Evolutionary conservation across 305 asterid species (phyloP), one percentile per base, ranked within the genome.

Genomic region (Euphrasia arctica): DNA sequence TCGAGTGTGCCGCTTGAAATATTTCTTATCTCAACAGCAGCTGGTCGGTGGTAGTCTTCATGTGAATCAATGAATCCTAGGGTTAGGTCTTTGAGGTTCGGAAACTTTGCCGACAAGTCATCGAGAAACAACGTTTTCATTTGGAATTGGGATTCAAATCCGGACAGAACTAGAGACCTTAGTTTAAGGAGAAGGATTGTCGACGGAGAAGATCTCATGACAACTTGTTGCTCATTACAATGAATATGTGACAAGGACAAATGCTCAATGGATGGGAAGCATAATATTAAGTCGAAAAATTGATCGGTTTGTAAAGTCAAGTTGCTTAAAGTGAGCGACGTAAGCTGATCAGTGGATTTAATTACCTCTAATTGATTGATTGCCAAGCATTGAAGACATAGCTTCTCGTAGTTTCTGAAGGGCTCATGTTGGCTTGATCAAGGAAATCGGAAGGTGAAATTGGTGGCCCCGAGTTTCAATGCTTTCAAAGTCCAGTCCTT

Each of bases 71-170:
- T 9, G 6, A 43, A n/a, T 47, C 0, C 2, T 6, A 73, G 5
- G 4, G 51, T 47, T 61, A 74, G 50, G 9, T 74, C 58, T 50
- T 69, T 54, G 32, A 74, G 4, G 63, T 70, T 63, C 25, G 73
- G 70, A 42, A 73, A 73, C 52, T 56, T 58, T 13, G 12, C 27
- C 10, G 54, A 54, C 6, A 52, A 32, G 47, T 25, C 60, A 1
- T 0, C 4, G 8, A 62, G 66, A 12, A 67, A 47, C 28, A 2
- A 28, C 1, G 36, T 32, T 32, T 32, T 32, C 5, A 32, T 32
- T 32, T 32, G 36, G 9, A 43, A 9, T 8, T 43, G 2, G 3
- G 49, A 9, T 5, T 12, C 11, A 43, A 12, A 25, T 25, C 27
- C 27, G 27, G 27, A 25, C 27, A 25, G 27, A 25, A 25, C 27